Evolutionary conservation across 139 green algal genomes (phyloP), one percentile per base, ranked within the genome.

Genomic region (Diplosphaera chodatii): DNA sequence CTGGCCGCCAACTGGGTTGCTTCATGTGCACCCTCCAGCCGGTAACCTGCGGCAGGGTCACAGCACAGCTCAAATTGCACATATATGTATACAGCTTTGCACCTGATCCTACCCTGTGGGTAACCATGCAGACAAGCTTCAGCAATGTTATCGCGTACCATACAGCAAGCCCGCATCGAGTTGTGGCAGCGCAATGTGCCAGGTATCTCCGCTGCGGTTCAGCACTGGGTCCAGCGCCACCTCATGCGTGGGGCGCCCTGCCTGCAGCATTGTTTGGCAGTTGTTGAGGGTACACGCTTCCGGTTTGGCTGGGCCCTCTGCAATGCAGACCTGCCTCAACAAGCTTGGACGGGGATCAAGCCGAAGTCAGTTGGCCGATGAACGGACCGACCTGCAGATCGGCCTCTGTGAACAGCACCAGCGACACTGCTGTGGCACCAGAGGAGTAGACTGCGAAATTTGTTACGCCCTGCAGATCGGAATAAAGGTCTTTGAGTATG

Each of bases 361-460:
- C n/a, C n/a, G n/a, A n/a, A n/a, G n/a, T n/a, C n/a, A n/a, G n/a
- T n/a, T n/a, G n/a, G n/a, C n/a, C n/a, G n/a, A n/a, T n/a, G 37
- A 48, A 10, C 10, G 8, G 6, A 6, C 37, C 8, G 10, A 48
- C 37, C 0, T 77, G 62, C 65, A 97, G 77, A 75, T 97, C 90
- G 1, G 70, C 67, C 62, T 93, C 83, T 0, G 78, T 91, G 84
- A 97, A 98, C 29, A 98, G 78, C 40, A 89, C 90, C 30, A 98
- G 81, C 15, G 41, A 86, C 3, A 98, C 78, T 10, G 59, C 66
- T 20, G 68, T 79, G 10, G 92, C 91, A 29, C 73, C 82, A 37
- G 75, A 77, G 31, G 85, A 82, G 31, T 83, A 84, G 1, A 98
- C 1, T 0, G 92, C 88, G 82, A 98, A 97, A 73, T 98, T 98